Evolutionary conservation across 1,139 yeast species (phyloP).

Genomic region (Kazachstania sp.): DNA sequence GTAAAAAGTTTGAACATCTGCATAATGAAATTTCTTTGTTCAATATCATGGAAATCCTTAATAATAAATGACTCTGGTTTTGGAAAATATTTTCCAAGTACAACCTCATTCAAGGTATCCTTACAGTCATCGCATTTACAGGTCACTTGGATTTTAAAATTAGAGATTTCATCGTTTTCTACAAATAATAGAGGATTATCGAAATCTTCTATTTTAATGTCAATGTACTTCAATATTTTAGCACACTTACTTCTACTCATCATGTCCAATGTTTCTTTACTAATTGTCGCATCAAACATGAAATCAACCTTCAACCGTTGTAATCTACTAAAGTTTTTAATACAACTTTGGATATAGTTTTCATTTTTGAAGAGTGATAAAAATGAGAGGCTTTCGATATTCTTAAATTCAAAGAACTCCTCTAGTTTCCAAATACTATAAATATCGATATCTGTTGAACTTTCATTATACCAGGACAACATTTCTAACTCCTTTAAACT

Average conservation of each 20-base stretch:
- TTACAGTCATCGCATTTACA: slow-evolving; percentile 26
- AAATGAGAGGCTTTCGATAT: slow-evolving; percentile 16
- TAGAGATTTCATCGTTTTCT: slow-evolving; percentile 17
- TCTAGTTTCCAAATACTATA: slow-evolving; percentile 19
- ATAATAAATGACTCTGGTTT: slow-evolving; percentile 14
- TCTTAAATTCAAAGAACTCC: slow-evolving; percentile 17
- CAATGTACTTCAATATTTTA: slow-evolving; percentile 18
- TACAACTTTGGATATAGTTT: slow-evolving; percentile 14
- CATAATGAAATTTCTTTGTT: slow-evolving; percentile 18
- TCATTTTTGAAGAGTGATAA: slow-evolving; percentile 20
- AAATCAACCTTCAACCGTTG: slow-evolving; percentile 22
- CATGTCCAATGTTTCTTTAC: slow-evolving; percentile 9
- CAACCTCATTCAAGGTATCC: slow-evolving; percentile 15
- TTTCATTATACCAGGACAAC: slow-evolving; percentile 25
- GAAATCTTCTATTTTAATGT: slow-evolving; percentile 18
- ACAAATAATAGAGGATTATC: slow-evolving; percentile 17
- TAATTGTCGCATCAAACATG: slow-evolving; percentile 20
- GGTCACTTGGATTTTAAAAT: slow-evolving; percentile 14
- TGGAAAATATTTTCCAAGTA: slow-evolving; percentile 22
- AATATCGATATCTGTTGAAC: slow-evolving; percentile 14
- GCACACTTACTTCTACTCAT: slow-evolving; percentile 15
- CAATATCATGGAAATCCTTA: slow-evolving; percentile 17
- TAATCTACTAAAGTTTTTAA: slow-evolving; percentile 11
- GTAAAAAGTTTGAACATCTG: slow-evolving; percentile 24
- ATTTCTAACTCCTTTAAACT: slow-evolving; percentile 19